Conservation (phyloP, 192 early-diverging fungal genomes). For the Radiomyces spectabilis region DNA sequence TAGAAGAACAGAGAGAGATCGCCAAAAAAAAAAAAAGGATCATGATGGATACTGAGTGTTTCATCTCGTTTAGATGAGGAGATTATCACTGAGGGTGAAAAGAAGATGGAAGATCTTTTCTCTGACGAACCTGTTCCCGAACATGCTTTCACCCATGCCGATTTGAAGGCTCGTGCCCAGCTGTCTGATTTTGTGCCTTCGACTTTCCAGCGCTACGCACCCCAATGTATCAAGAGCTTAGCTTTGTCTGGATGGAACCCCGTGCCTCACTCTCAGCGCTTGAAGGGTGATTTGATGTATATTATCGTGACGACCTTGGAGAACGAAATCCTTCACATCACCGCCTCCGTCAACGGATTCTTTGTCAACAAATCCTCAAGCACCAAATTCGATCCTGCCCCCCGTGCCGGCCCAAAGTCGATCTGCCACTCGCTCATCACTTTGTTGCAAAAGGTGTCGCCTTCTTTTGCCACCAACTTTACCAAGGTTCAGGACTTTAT, state of each 20-base stretch:
- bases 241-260: conserved; percentile 92
- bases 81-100: conserved; percentile 17
- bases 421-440: conserved; percentile 60
- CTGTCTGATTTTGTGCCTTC: conserved; percentile 50
- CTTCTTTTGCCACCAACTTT: conserved; percentile 63
- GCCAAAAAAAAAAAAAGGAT: too few relatives aligned
- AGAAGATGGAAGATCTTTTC: conserved; percentile 25
- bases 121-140: conserved; percentile 27
- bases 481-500: conserved; percentile 56
- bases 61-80: conserved; percentile 17
- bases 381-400: conserved; percentile 54
- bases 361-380: conserved; percentile 77
- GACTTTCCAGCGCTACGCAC: conserved; percentile 41
- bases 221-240: conserved; percentile 66
- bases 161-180: conserved; percentile 33
- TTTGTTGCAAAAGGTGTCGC: conserved; percentile 58
- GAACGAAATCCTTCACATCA: conserved; percentile 75
- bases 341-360: conserved; percentile 79
- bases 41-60: neutral
- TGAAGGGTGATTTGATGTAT: conserved; percentile 88
- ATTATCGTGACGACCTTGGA: conserved; percentile 83
- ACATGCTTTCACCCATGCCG: conserved; percentile 40
- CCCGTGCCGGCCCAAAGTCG: conserved; percentile 33
- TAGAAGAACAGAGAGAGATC: too few relatives aligned
- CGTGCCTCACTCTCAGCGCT: conserved; percentile 63